Conservation (phyloP, 2,329 filamentous ascomycete species). For the Hypoxylon sp. region DNA sequence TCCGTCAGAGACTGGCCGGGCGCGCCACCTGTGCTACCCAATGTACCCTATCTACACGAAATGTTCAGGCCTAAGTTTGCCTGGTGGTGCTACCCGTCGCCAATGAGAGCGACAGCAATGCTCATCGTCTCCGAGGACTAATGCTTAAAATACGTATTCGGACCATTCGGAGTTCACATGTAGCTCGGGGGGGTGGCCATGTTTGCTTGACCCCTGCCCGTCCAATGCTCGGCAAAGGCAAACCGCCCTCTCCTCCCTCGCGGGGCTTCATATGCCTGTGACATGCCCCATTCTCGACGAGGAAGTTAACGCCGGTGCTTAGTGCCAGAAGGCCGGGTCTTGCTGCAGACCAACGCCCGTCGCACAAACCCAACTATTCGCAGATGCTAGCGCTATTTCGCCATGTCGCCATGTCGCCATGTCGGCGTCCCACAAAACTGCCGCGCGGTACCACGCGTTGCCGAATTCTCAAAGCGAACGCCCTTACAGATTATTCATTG, state of each 20-base stretch:
- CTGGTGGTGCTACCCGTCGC: constrained; percentile 34
- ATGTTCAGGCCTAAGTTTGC: constrained; percentile 30
- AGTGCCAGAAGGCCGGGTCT: constrained; percentile 26
- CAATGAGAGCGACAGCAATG: constrained; percentile 26
- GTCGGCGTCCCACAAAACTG: constrained; percentile 26
- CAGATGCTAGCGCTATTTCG: constrained; percentile 21
- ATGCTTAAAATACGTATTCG: constrained; percentile 19
- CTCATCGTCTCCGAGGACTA: constrained; percentile 13
- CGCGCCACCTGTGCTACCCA: constrained; percentile 29
- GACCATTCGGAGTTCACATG: constrained; percentile 42
- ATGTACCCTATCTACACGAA: constrained; percentile 27
- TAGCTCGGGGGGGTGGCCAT: constrained; percentile 22
- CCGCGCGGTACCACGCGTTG: constrained; percentile 35
- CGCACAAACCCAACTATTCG: constrained; percentile 25
- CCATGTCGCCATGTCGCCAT: not conserved
- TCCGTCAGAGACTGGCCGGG: constrained; percentile 23
- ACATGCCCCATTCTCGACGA: constrained; percentile 18
- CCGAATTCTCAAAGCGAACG: constrained; percentile 8
- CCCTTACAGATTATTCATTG: constrained; percentile 50
- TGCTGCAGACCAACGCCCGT: constrained; percentile 22
- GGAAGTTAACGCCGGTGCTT: constrained; percentile 28
- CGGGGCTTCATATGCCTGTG: constrained; percentile 26
- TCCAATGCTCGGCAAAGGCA: constrained; percentile 33
- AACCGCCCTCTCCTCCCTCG: constrained; percentile 20
- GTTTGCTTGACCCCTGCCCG: constrained; percentile 40